Percentiles rank a stretch among this genome's conserved stretches.
phyloP scores from a whole-genome alignment of 1,284 basidiomycete species.

The Leccinum angustisporum region DNA sequence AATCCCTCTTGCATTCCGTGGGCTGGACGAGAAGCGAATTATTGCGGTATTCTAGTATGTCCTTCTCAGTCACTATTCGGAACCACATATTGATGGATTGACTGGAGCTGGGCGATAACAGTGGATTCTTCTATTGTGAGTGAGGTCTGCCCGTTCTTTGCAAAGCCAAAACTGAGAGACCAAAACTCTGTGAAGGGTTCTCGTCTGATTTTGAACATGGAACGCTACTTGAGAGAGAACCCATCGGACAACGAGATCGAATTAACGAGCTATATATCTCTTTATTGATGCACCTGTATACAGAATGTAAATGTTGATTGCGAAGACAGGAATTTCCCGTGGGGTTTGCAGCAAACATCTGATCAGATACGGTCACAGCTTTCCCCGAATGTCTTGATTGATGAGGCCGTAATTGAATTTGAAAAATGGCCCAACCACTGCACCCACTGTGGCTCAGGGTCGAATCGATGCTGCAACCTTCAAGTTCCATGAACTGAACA shows the following conservation, averaged over 20 bases:
- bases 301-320: background rate
- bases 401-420: background rate
- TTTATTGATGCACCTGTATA: background rate
- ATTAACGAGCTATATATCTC: background rate
- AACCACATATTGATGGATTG: background rate
- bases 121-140: conserved; percentile 16
- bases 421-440: background rate
- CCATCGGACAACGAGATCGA: background rate
- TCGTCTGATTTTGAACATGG: conserved; percentile 21
- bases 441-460: background rate
- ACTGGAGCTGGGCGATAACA: conserved; percentile 15
- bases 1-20: background rate
- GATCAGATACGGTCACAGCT: background rate
- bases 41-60: conserved; percentile 14
- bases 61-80: background rate
- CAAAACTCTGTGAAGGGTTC: conserved; percentile 12
- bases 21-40: conserved; percentile 3
- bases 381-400: background rate
- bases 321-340: background rate
- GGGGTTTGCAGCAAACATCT: background rate
- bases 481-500: background rate
- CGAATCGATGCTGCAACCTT: background rate
- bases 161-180: background rate
- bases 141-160: background rate
- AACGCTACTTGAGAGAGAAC: background rate